phyloP scores from a whole-genome alignment of 805 yeast genomes.

The Henningerozyma blattae region DNA sequence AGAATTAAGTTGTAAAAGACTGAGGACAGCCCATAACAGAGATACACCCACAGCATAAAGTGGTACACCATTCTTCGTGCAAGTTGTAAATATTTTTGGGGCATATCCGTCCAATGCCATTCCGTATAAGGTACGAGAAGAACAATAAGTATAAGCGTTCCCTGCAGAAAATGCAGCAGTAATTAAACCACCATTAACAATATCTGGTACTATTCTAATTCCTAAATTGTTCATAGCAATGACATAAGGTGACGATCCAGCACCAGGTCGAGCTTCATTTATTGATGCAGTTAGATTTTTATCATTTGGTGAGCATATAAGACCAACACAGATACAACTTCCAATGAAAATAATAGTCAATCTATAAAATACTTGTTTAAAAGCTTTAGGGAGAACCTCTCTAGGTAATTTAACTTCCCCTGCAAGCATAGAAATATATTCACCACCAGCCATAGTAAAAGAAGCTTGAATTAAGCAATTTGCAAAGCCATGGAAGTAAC shows the following conservation, averaged over 20 bases:
- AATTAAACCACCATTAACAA: slow-evolving; percentile 68
- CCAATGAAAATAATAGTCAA: slow-evolving; percentile 56
- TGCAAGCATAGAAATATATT: slow-evolving; percentile 73
- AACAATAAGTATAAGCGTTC: slow-evolving; percentile 65
- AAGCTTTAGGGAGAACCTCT: slow-evolving; percentile 63
- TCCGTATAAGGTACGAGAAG: slow-evolving; percentile 58
- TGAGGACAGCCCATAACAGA: slow-evolving; percentile 47
- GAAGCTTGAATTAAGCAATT: slow-evolving; percentile 60
- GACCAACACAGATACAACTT: slow-evolving; percentile 70
- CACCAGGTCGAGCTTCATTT: slow-evolving; percentile 55
- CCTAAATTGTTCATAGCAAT: slow-evolving; percentile 66
- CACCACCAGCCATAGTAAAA: slow-evolving; percentile 80
- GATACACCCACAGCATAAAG: slow-evolving; percentile 41
- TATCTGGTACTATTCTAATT: slow-evolving; percentile 56
- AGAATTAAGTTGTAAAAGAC: slow-evolving; percentile 51
- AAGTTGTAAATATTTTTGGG: slow-evolving; percentile 50
- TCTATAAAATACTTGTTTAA: slow-evolving; percentile 60
- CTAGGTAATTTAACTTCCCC: slow-evolving; percentile 71
- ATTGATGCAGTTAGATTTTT: slow-evolving; percentile 46
- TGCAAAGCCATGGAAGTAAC: slow-evolving; percentile 62
- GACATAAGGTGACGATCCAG: slow-evolving; percentile 71
- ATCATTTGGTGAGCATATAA: slow-evolving; percentile 61
- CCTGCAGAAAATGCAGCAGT: slow-evolving; percentile 77
- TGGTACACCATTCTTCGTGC: slow-evolving; percentile 63
- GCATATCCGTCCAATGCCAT: slow-evolving; percentile 64